phyloP scores from a whole-genome alignment of 2,329 filamentous ascomycete genomes.

The Monosporascus sp. region DNA sequence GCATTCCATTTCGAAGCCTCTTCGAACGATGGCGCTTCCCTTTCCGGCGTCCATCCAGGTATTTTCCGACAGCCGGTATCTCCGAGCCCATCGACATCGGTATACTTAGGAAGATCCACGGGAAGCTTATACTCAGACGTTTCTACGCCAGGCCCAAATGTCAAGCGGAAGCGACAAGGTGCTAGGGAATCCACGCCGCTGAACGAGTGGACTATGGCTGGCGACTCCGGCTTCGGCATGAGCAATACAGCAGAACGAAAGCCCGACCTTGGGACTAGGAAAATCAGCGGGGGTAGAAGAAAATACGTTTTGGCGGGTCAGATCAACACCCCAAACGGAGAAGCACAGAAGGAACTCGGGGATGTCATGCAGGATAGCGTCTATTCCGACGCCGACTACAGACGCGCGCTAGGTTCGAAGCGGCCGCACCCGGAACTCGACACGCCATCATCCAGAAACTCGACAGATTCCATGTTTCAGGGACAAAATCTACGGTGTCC shows the following conservation, averaged over 20 bases:
- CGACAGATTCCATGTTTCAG: slow-evolving; percentile 8
- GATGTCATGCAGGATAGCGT: slow-evolving; percentile 44
- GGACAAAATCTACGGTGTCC: slow-evolving; percentile 20
- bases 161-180: slow-evolving; percentile 44
- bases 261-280: slow-evolving; percentile 8
- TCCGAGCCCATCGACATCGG: slow-evolving; percentile 32
- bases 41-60: slow-evolving; percentile 35
- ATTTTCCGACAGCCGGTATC: slow-evolving; percentile 43
- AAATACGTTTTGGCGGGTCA: slow-evolving; percentile 50
- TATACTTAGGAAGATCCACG: slow-evolving; percentile 34
- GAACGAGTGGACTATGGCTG: slow-evolving; percentile 23
- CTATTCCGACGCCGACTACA: slow-evolving; percentile 53
- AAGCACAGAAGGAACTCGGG: slow-evolving; percentile 23
- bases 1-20: slow-evolving; percentile 28
- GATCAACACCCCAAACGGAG: slow-evolving; percentile 42
- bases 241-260: slow-evolving; percentile 23
- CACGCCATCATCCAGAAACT: slow-evolving; percentile 23
- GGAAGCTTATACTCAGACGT: slow-evolving; percentile 34
- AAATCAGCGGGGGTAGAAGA: slow-evolving; percentile 16
- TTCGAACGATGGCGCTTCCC: slow-evolving; percentile 14
- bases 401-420: slow-evolving; percentile 46
- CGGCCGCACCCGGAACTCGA: slow-evolving; percentile 33
- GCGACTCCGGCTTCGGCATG: slow-evolving; percentile 20
- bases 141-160: slow-evolving; percentile 24
- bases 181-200: slow-evolving; percentile 28